Evolutionary conservation across 371 early-diverging fungal genomes (phyloP).

Genomic region (Blakeslea trispora): DNA sequence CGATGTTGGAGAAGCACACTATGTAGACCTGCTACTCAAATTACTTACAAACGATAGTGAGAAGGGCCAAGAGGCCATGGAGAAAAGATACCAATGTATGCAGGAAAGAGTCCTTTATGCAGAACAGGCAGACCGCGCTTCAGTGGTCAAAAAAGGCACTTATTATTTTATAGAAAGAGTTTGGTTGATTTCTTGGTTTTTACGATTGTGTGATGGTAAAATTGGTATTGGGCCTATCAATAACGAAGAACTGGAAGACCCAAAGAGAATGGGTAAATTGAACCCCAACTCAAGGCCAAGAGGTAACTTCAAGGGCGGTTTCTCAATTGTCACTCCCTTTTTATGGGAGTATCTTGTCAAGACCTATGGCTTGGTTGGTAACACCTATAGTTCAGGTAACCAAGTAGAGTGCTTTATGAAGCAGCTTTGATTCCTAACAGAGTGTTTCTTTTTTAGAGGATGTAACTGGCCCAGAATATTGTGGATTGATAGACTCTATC

Average conservation of each 20-base stretch:
- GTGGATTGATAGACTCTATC: too few species aligned
- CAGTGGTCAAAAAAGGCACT: conserved; percentile 16
- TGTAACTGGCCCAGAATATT: too few species aligned
- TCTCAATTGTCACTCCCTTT: conserved; percentile 43
- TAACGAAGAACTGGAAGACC: conserved; percentile 36
- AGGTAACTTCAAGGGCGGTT: conserved; percentile 39
- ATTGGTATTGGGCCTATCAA: conserved; percentile 36
- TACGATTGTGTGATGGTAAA: conserved; percentile 50
- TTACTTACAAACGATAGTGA: conserved; percentile 40
- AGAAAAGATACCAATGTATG: conserved; percentile 38
- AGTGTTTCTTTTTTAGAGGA: too few species aligned
- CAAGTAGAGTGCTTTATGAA: too few species aligned
- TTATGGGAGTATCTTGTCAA: too few species aligned
- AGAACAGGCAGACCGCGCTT: conserved; percentile 34
- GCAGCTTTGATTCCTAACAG: too few species aligned
- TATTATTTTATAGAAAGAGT: conserved; percentile 47
- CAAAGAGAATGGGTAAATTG: conserved; percentile 25
- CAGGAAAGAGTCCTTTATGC: conserved; percentile 36
- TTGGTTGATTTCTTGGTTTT: conserved; percentile 51
- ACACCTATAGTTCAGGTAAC: too few species aligned
- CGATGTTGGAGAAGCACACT: conserved; percentile 43
- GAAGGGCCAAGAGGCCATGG: conserved; percentile 33
- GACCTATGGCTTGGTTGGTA: too few species aligned
- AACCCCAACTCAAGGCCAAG: conserved; percentile 39
- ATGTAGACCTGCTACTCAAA: conserved; percentile 37